Evolutionary conservation across 1,284 basidiomycete species (phyloP), one percentile per base, ranked within the genome.

Genomic region (Schizophyllum commune): DNA sequence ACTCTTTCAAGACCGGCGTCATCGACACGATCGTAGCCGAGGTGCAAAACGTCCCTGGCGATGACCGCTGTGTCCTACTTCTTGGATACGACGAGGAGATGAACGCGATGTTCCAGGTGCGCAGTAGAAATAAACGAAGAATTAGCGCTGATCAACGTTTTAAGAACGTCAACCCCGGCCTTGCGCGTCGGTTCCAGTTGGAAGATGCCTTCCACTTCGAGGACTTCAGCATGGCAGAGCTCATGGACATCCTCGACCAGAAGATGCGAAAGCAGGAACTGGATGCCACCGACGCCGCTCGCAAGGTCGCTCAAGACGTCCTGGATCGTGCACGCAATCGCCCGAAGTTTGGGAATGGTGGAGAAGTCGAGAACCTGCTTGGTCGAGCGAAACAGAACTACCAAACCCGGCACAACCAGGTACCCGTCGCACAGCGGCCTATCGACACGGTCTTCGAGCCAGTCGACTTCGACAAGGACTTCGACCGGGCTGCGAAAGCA

Each of bases 21-120:
- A 84, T 88, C 58, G 86, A 88, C 63, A 88, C 87, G 1, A 82
- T 88, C 59, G 86, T 88, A 0, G 86, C 87, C 0, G 86, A 88
- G 68, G 80, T 88, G 7, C 87, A 89, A 66, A 85, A 79, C 59
- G 77, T 77, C 1, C 83, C 84, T 0, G 85, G 86, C 0, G 86
- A 88, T 62, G 87, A 88, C 66, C 79, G 86, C 2, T 87, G 85
- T 61, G 84, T 88, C 0, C 73, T 88, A 32, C 67, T 88, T 47
- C 69, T 87, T 0, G 86, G 87, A 11, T 89, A 89, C 68, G 81
- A 83, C 62, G 74, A 80, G 0, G 75, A 87, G 65, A 88, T 89
- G 77, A 70, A 74, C 33, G 82, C 86, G 21, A 88, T 88, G 86
- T 88, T 89, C 67, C 84, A 86, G 74, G 86, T 86, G 66, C 62